Evolutionary conservation across 1,139 yeast genomes (phyloP), one percentile per base, ranked within the genome.

Genomic region (Sugiyamaella novakii): DNA sequence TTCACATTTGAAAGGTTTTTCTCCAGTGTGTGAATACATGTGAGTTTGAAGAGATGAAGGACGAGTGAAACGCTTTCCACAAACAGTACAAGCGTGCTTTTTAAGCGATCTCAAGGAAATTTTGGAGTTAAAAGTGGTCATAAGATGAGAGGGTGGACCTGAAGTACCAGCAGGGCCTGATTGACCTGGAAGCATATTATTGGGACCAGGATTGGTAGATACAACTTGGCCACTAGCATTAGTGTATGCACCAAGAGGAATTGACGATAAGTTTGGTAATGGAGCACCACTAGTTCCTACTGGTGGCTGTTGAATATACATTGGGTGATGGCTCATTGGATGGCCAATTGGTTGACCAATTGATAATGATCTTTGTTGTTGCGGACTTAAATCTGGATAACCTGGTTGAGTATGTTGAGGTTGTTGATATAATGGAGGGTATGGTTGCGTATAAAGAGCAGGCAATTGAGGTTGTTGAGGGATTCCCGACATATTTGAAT

Each of bases 1-100:
- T 8, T 78, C 78, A 63, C 96, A 88, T 53, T 69, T 70, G 68
- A 78, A 86, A 21, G 92, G 87, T 65, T 85, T 86, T 62, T 85
- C 92, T 3, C 96, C 96, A 0, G 96, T 87, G 64, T 88, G 96
- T 2, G 88, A 82, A 64, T 85, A 83, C 68, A 79, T 76, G 68
- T 88, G 96, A 3, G 92, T 87, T 59, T 81, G 84, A 51, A 87
- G 72, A 2, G 92, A 84, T 8, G 88, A 81, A 1, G 96, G 95
- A 52, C 96, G 74, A 47, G 85, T 83, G 70, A 88, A 87, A 43
- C 80, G 80, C 65, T 87, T 87, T 47, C 79, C 76, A 66, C 96
- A 88, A n/a, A 80, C 74, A 24, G 75, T 69, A 64, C 96, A 87
- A 43, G 76, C 64, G 56, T 69, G 72, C 56, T 62, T 62, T 57